Evolutionary conservation across 352 stramenopile species (phyloP), one percentile per base, ranked within the genome.

Genomic region (Hyaloperonospora brassicae): DNA sequence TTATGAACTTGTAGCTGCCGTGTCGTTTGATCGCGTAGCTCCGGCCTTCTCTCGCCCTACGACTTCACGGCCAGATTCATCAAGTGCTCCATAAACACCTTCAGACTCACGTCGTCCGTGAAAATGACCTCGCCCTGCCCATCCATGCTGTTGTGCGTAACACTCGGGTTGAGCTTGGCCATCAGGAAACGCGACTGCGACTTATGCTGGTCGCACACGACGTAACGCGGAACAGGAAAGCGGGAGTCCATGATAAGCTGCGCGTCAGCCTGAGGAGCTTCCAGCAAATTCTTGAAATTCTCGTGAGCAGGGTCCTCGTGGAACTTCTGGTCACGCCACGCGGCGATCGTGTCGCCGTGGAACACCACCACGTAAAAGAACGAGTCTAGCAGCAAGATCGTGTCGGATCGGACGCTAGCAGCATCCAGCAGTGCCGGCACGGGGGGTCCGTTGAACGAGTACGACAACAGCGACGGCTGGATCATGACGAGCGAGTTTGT

Each of bases 311-410:
- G 87, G 49, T 95, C 80, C 39, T 97, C 84, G 61, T 98, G 93
- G 62, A 96, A 97, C 62, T 93, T 94, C 61, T 98, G 85, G 68
- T 99, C 95, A 56, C 96, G 84, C 97, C 97, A 99, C 25, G 95
- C 94, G 14, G 95, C 97, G 64, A 99, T 98, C 36, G 96, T 99
- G 70, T 98, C 96, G 47, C 97, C 97, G 68, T 99, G 96, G 73
- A 99, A 99, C 6, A 99, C 95, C 41, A 99, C 96, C 23, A 99
- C 97, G 64, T 98, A 98, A 76, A 99, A 99, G 85, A 99, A 99
- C 40, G 96, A 99, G 68, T 99, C 97, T 14, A 99, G 76, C 17
- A 99, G 79, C 41, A 99, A 64, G 70, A 99, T 99, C 42, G 92
- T 98, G 78, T 99, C 96, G 23, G 95, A 88, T 22, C 95, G 89